Evolutionary conservation across 345 rosid genomes (phyloP), one percentile per base, ranked within the genome.

Genomic region (Diplotaxis tenuifolia): DNA sequence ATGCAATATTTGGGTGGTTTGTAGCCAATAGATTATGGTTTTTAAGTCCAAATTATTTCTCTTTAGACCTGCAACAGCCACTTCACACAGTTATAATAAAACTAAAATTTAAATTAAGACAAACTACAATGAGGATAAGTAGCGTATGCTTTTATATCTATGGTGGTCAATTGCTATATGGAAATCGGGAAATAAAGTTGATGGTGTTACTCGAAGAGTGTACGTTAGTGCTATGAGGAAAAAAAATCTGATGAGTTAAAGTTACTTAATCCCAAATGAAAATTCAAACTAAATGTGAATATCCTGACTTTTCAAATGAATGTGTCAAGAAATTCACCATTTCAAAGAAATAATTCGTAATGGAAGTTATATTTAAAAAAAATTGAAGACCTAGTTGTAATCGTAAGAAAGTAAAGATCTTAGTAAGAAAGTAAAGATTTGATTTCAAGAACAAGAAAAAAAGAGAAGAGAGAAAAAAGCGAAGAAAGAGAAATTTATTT

Each of bases 211-310:
- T 40, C 29, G 47, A 72, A 38, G 55, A 38, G 5, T 20, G 22
- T 36, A 62, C 54, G 40, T 54, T 63, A 25, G 27, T 36, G 6
- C 14, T 53, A 54, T 18, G 7, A 4, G 15, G 22, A 23, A 5
- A 55, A 27, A 14, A 27, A 14, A 49, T 10, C 14, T 23, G 49
- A 38, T 23, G 22, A 14, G 55, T 18, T 18, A 59, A 12, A 34
- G 23, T 55, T 55, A 20, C n/a, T 16, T 40, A 68, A 59, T 70
- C 32, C 31, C 22, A 60, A 60, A 60, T 55, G 21, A 45, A 70
- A 70, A 6, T 20, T 14, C 20, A 45, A 12, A 20, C 49, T n/a
- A 60, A 29, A 29, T 11, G 16, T 20, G 21, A 19, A 70, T 27
- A 20, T 20, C 5, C 16, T 23, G n/a, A 59, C 21, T 70, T n/a